Evolutionary conservation across 352 stramenopile species (phyloP), one percentile per base, ranked within the genome.

Genomic region (Pythium pectinolyticum): DNA sequence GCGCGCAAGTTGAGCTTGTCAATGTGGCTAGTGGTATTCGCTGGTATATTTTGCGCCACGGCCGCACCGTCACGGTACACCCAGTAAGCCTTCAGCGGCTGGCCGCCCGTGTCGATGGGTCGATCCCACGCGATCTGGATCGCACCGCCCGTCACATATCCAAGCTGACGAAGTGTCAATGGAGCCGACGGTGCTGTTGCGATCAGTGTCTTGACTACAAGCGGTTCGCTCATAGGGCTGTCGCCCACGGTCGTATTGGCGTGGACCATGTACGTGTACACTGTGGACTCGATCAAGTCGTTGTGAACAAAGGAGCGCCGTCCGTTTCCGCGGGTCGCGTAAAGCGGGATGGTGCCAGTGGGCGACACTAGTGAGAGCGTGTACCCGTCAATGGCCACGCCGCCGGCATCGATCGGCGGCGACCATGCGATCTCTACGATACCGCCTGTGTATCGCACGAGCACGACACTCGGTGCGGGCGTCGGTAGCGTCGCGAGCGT

Each of bases 111-210:
- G 32, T 91, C 82, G n/a, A 84, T 32, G 0, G 79, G 76, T 3
- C 63, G 71, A 31, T 80, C 66, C 82, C 82, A 91, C 7, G 68
- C 75, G 27, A 89, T 77, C 35, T 75, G 52, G n/a, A 91, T 73
- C 2, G 78, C 65, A 3, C 82, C 82, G 25, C 82, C 82, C 27
- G 78, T 86, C 5, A 67, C 67, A 27, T 79, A 84, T 0, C 19
- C 9, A 6, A 82, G 49, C 31, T 86, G 78, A 0, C 35, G 61
- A 19, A 89, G 50, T 50, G 84, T 78, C 30, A 75, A 27, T 9
- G 82, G 82, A 0, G 67, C 67, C 4, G 78, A 88, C 1, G 82
- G 80, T 9, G 72, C 58, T 4, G 78, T 86, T n/a, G 73, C 65
- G 3, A 61, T 51, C 5, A 68, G 51, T 3, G 82, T 89, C 20